Base-by-base conservation (phyloP, 805 yeast species). In the Jamesozyma jinghongensis region DNA sequence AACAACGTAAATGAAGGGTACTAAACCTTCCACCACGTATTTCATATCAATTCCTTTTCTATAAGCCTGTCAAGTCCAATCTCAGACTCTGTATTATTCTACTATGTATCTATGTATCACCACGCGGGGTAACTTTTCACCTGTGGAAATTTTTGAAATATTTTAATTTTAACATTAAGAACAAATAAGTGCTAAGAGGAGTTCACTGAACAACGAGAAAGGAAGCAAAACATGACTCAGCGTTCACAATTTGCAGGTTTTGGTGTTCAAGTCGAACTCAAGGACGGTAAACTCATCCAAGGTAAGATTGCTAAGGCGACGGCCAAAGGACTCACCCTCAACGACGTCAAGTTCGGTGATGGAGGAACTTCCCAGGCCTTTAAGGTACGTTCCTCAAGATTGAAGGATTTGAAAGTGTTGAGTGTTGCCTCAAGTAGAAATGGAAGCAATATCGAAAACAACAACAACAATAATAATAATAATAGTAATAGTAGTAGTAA, bases 201-300 rank as follows among this genome's bases (percentile, higher is more conserved):
- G n/a, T n/a, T 17, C 13, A 3, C 3, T 13, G 12, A 17, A 8
- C 19, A 12, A 38, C 27, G 8, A 26, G 5, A 28, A 17, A 8
- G 22, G 29, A 11, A 29, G 14, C 17, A 4, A 14, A 13, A 22
- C n/a, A 45, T 40, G 44, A 36, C 45, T 19, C 44, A 33, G 16
- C 62, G 60, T 63, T 58, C 61, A 6, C 70, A 71, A 34, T 71
- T 72, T 47, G 53, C 64, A 10, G 77, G 76, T 1, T 74, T 66
- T 42, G 68, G 65, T 13, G 69, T 74, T 16, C 69, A 68, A 42
- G 51, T 74, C 11, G 61, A 58, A 25, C 57, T 74, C 40, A 67
- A 68, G 43, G 70, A 66, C 34, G 66, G 67, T n/a, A 56, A 59
- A 19, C 48, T 53, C 16, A 62, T 72, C 25, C 51, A 52, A 36